Percentiles rank a stretch among this genome's conserved stretches.
These are phyloP conservation scores for Magnusiomyces tetraspermus DNA, from an alignment of 1,139 yeast genomes.

Conservation along the genomic window DNA sequence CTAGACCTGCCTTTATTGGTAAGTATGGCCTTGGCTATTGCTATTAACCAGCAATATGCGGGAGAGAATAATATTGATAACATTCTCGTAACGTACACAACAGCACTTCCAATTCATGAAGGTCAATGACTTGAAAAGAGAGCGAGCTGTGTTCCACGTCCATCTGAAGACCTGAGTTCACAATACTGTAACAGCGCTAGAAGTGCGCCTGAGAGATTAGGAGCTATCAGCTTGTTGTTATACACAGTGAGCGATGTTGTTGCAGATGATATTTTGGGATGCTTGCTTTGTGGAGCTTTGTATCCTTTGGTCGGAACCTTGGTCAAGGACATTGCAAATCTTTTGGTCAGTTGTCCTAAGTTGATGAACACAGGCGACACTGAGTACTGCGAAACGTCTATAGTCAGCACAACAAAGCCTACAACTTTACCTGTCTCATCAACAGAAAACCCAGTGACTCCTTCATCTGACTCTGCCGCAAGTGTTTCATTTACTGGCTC, in stretches of 20 bases:
- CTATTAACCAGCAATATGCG: too few species aligned
- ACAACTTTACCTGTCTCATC: neutral
- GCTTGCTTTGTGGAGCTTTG: slow-evolving; percentile 51
- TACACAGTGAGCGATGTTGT: neutral
- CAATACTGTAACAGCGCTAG: neutral
- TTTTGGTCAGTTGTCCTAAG: neutral
- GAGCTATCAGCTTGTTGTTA: neutral
- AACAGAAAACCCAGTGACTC: neutral
- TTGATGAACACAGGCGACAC: neutral
- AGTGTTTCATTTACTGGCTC: neutral
- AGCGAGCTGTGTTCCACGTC: neutral
- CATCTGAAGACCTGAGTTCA: neutral
- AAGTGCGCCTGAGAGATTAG: neutral
- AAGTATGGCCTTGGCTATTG: too few species aligned
- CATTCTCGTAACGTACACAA: too few species aligned
- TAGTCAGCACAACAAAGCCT: too few species aligned
- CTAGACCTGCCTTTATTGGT: too few species aligned
- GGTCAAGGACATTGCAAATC: neutral
- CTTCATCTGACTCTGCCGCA: neutral
- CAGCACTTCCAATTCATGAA: neutral
- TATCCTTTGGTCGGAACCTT: slow-evolving; percentile 2
- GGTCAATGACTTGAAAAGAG: too few species aligned
- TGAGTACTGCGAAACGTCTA: neutral
- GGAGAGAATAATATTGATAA: too few species aligned
- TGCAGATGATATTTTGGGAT: neutral